Base-by-base conservation (phyloP, 192 early-diverging fungal species). In the Umbelopsis sp. region DNA sequence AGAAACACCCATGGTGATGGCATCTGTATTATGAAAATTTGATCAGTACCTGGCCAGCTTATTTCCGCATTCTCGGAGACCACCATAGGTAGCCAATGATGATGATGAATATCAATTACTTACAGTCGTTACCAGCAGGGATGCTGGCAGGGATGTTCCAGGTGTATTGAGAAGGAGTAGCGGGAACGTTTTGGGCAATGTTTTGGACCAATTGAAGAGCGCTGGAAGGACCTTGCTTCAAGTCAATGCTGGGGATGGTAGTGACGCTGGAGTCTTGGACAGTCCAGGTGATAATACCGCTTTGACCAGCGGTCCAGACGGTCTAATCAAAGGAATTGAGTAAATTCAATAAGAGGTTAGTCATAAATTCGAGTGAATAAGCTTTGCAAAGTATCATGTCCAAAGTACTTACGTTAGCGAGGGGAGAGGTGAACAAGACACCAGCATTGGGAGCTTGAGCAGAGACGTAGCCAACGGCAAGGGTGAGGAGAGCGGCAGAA, bases 81-180 rank as follows among this genome's bases (percentile, higher is more conserved):
- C 15, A 16, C 27, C 1, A 68, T 16, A 30, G 23, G 5, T 16
- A 30, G n/a, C 10, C 45, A 66, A 66, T 44, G 35, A 20, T 12
- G 10, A 70, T 4, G 46, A 30, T 0, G 46, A 2, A 15, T 49
- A 1, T 33, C 8, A 37, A 64, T 22, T 10, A 75, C 64, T 75
- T 75, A 75, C 74, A 75, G 33, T 69, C 37, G 41, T 15, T 25
- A 10, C 41, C 25, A 9, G 74, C 70, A 61, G 64, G 27, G 48
- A 75, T 30, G 41, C 25, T 58, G 15, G 48, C 46, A 21, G 74
- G 74, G 65, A 76, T 71, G 51, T 67, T 71, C 74, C 74, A 76
- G 23, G 49, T 46, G 46, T 67, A 76, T 7, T 45, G 30, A 27
- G 44, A 6, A 22, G 49, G 22, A 48, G 23, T 49, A 18, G 47